Evolutionary conservation across 805 yeast genomes (phyloP), one percentile per base, ranked within the genome.

Genomic region (Saccharomycopsis fibuligera): DNA sequence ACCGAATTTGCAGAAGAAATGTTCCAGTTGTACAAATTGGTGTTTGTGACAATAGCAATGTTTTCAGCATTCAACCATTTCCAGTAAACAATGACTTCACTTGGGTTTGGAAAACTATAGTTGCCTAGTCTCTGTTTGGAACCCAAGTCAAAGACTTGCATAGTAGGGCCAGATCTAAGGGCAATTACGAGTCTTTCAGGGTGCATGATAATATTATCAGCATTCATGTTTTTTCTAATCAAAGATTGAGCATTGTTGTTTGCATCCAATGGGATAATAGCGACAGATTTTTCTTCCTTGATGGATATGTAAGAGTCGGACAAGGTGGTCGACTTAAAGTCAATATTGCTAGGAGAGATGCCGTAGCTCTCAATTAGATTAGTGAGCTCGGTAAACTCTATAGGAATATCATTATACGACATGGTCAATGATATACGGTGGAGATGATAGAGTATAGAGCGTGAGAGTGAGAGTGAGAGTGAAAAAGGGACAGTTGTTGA

Each of bases 181-280:
- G 96, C 88, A 59, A 93, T 89, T 55, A 90, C 88, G 67, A 84
- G 81, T 65, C 83, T 80, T n/a, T 69, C 62, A 30, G 99, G 98
- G 67, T 89, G 95, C 93, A 93, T 82, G 63, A 93, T 93, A 44
- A 97, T 98, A 54, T 89, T 86, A 68, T 93, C 99, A 40, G 99
- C 99, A 48, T 86, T 77, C 96, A 93, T 93, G 65, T 86, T 85
- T 68, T 93, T 91, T 62, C 95, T 81, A 21, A 86, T 38, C 17
- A 53, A 33, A n/a, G 45, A 22, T 29, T 41, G 83, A 53, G 90
- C 79, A 58, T 79, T 76, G 67, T 86, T 86, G 70, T 80, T 80
- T 62, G 86, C 81, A 56, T 78, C 74, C 61, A 93, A 74, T 63
- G 93, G 95, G 54, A 93, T 79, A 60, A 93, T 93, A 39, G 96